phyloP scores from a whole-genome alignment of 176 grass and related monocot species.

The Rhynchospora breviuscula region DNA sequence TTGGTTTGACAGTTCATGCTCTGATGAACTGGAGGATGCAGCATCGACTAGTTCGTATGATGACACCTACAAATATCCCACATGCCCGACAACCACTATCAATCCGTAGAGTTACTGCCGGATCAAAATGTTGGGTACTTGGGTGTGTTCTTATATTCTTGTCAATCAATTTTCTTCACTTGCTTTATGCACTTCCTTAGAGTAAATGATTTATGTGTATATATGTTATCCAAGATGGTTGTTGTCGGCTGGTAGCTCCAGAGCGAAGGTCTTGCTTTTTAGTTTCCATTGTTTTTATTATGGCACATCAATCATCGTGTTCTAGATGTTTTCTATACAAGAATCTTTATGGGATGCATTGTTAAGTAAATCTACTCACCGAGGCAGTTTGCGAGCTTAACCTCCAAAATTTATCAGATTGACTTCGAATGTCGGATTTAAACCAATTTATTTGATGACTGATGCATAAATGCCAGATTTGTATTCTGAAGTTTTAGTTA shows the following conservation, averaged over 20 bases:
- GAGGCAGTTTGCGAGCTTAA: too few relatives aligned
- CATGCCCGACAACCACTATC: neutral
- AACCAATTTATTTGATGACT: neutral
- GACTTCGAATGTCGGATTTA: neutral
- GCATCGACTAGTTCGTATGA: constrained; percentile 37
- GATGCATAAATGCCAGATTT: neutral
- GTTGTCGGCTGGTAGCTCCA: neutral
- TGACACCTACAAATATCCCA: neutral
- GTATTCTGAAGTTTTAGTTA: neutral
- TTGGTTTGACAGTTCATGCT: constrained; percentile 28
- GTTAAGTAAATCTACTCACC: too few relatives aligned
- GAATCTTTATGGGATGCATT: neutral
- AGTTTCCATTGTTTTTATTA: neutral
- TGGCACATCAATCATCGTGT: neutral
- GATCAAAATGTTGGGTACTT: neutral
- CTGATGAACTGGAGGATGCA: constrained; percentile 34
- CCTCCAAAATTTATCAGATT: neutral
- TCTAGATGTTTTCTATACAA: neutral
- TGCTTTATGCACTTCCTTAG: neutral
- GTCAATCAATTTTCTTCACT: neutral
- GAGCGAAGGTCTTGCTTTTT: neutral
- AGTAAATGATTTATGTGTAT: neutral
- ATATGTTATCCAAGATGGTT: neutral
- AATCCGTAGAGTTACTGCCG: neutral
- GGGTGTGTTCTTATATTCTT: neutral